phyloP scores from a whole-genome alignment of 371 early-diverging fungal species.

The Apophysomyces elegans region DNA sequence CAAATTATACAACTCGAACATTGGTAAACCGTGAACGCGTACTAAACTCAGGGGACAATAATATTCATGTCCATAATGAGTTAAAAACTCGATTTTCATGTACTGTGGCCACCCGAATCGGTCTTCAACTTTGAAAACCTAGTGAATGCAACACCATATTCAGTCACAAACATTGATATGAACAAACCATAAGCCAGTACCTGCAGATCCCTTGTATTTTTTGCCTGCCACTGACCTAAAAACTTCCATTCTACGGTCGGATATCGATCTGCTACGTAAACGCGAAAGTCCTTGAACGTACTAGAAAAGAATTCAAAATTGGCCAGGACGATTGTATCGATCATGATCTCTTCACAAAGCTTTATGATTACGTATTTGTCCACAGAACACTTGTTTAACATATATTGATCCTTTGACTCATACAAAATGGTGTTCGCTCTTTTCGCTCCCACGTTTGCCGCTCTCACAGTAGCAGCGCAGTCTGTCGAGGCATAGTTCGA shows the following conservation, averaged over 20 bases:
- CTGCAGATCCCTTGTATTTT: constrained; percentile 86
- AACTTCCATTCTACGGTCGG: constrained; percentile 85
- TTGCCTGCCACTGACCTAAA: constrained; percentile 82
- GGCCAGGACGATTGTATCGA: constrained; percentile 89
- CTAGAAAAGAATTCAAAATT: constrained; percentile 97
- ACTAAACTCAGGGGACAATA: constrained; percentile 93
- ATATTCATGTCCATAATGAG: constrained; percentile 90
- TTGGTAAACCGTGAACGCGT: constrained; percentile 89
- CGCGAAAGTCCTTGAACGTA: constrained; percentile 85
- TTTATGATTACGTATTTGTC: constrained; percentile 88
- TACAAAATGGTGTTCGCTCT: constrained; percentile 83
- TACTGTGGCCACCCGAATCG: constrained; percentile 85
- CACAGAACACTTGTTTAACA: constrained; percentile 88
- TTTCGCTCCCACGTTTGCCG: constrained; percentile 84
- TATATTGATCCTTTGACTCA: constrained; percentile 91
- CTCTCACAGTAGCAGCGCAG: constrained; percentile 91
- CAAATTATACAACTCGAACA: constrained; percentile 85
- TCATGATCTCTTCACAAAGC: constrained; percentile 91
- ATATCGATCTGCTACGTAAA: constrained; percentile 81
- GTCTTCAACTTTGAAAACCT: constrained; percentile 79
- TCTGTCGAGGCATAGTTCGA: constrained; percentile 94
- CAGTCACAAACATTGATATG: not conserved
- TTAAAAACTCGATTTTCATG: constrained; percentile 85
- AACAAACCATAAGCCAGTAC: constrained; percentile 32
- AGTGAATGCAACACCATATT: not conserved